Percentiles rank a stretch among this genome's conserved stretches.
These are phyloP conservation scores for Peronosclerospora sorghi DNA, from an alignment of 352 stramenopile species.

Conservation along the genomic window DNA sequence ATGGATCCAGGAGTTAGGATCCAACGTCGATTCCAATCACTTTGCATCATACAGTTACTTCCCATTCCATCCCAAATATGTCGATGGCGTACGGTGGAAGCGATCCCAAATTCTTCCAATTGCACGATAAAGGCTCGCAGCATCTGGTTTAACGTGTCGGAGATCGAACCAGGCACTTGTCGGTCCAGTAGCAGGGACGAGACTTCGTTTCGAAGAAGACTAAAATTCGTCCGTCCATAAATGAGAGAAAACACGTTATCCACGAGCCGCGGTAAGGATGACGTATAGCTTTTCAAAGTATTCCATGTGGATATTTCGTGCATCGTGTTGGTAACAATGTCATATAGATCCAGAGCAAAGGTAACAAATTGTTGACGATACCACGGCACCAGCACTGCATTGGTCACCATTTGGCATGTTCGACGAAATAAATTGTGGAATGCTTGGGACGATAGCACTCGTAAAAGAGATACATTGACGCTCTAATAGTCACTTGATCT, in stretches of 20 bases:
- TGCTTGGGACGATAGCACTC: slow-evolving; percentile 1
- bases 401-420: background rate
- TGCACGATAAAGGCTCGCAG: no score
- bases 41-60: background rate
- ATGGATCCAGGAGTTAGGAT: slow-evolving; percentile 9
- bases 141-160: no score
- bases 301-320: background rate
- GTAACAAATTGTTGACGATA: slow-evolving; percentile 1
- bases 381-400: background rate
- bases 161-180: no score
- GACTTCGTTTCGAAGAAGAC: no score
- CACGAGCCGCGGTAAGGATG: background rate
- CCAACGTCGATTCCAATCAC: slow-evolving; percentile 16
- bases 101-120: slow-evolving; percentile 2
- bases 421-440: slow-evolving; percentile 3
- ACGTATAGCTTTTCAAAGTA: background rate
- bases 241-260: no score
- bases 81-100: background rate
- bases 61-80: background rate
- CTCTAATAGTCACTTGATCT: background rate
- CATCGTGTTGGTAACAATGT: slow-evolving; percentile 4
- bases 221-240: no score
- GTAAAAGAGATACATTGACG: slow-evolving; percentile 9
- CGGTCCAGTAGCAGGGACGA: no score
- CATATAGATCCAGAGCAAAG: slow-evolving; percentile 13